Percentiles rank a stretch among this genome's conserved stretches.
phyloP scores from a whole-genome alignment of 257 asterid species.

The Nicotiana otophora region DNA sequence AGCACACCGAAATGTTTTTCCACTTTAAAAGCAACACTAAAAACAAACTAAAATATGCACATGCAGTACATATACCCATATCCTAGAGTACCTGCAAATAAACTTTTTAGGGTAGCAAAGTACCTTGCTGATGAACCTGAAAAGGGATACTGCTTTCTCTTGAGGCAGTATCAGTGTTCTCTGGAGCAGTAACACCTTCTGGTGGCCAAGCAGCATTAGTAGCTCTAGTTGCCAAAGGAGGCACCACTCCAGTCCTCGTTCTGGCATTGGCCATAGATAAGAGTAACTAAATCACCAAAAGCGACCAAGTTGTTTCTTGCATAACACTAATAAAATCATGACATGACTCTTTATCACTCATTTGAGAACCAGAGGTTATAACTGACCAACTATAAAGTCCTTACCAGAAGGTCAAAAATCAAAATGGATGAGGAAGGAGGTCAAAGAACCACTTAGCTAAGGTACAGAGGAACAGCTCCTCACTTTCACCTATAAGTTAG shows the following conservation, averaged over 20 bases:
- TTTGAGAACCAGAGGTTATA: background rate
- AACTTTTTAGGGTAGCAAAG: background rate
- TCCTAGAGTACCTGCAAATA: background rate
- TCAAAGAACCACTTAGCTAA: background rate
- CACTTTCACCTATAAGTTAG: background rate
- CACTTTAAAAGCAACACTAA: background rate
- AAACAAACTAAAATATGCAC: background rate
- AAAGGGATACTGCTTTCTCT: conserved; percentile 19
- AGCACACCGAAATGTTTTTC: background rate
- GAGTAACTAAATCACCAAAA: background rate
- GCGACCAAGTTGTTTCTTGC: background rate
- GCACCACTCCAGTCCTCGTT: conserved; percentile 51
- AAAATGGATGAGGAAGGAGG: background rate
- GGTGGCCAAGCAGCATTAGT: conserved; percentile 86
- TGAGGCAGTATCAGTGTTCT: conserved; percentile 23
- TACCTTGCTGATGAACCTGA: conserved; percentile 48
- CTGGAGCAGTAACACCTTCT: conserved; percentile 32
- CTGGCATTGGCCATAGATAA: conserved; percentile 29
- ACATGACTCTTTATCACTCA: background rate
- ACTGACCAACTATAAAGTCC: background rate
- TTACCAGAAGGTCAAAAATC: background rate
- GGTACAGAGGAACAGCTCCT: background rate
- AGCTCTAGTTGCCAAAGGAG: conserved; percentile 65
- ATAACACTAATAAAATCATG: background rate
- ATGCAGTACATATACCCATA: background rate